Evolutionary conservation across 306 rosid species (phyloP), one percentile per base, ranked within the genome.

Genomic region (Cicer judaicum): DNA sequence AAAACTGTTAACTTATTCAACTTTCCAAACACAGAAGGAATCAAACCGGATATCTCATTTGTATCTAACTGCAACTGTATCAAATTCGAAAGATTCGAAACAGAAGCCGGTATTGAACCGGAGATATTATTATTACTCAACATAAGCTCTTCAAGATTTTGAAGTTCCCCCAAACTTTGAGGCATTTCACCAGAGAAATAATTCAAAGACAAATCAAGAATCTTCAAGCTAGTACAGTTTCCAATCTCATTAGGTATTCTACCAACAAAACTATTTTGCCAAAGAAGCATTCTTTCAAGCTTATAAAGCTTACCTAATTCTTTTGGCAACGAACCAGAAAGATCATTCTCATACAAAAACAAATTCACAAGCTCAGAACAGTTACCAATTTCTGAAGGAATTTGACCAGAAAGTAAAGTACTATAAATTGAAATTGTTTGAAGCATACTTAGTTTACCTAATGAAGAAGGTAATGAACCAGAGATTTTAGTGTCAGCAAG

Each of bases 351-450:
- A 49, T 89, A 93, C 49, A 93, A 69, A 81, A 76, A 93, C 83
- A 93, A 57, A 60, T 93, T 78, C 63, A 90, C 86, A 71, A 93
- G 98, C 87, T 85, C 95, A 6, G 95, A 87, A 82, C 98, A 93
- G 79, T 93, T 87, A n/a, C 98, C 96, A 69, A 93, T 80, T 39
- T 87, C 89, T 1, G 82, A 74, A n/a, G 98, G 98, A 80, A 93
- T 86, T 82, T 85, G 87, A 36, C 97, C 98, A 2, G 95, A 86
- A 11, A 93, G 77, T 87, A 86, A 75, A 0, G 97, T 89, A 12
- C 88, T 87, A 74, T 93, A 93, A 84, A 93, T 79, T 53, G 97
- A 90, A 13, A 93, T 74, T 1, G 91, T 89, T 62, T 82, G 91
- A 74, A 93, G 95, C 68, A 14, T 79, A 44, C 19, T 55, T 68